phyloP scores from a whole-genome alignment of 495 filamentous ascomycete species.

The Penicillium macrosclerotiorum region DNA sequence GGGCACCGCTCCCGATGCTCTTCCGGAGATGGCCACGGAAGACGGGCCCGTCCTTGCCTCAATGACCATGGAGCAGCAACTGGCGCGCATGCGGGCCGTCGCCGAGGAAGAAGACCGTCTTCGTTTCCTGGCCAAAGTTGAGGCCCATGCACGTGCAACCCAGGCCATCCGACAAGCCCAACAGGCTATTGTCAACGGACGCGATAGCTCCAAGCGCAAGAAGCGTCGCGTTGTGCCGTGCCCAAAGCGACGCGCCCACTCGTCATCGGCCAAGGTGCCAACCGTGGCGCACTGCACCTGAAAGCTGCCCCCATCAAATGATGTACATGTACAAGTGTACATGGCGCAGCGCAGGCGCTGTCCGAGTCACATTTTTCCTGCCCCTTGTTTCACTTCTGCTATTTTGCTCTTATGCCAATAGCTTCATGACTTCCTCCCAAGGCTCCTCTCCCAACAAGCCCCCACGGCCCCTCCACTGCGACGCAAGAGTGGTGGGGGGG shows the following conservation, averaged over 20 bases:
- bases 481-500: too few relatives aligned
- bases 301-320: too few relatives aligned
- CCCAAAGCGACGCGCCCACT: constrained; percentile 37
- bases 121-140: constrained; percentile 45
- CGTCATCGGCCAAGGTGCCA: constrained; percentile 22
- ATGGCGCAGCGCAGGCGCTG: constrained; percentile 24
- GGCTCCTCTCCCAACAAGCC: background rate
- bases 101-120: constrained; percentile 43
- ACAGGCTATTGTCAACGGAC: constrained; percentile 29
- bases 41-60: constrained; percentile 21
- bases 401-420: constrained; percentile 9
- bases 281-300: constrained; percentile 1
- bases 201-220: constrained; percentile 37
- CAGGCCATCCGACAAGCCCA: constrained; percentile 42
- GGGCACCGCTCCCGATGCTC: constrained; percentile 21
- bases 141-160: constrained; percentile 45
- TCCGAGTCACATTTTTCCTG: too few relatives aligned
- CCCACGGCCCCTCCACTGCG: too few relatives aligned
- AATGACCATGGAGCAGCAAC: constrained; percentile 43
- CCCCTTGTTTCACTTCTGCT: constrained; percentile 11
- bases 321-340: constrained; percentile 1
- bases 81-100: constrained; percentile 37
- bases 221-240: constrained; percentile 35
- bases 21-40: constrained; percentile 31
- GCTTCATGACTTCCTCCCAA: constrained; percentile 5